phyloP scores from a whole-genome alignment of 2,329 filamentous ascomycete genomes.

The Hypoxylon sp. region DNA sequence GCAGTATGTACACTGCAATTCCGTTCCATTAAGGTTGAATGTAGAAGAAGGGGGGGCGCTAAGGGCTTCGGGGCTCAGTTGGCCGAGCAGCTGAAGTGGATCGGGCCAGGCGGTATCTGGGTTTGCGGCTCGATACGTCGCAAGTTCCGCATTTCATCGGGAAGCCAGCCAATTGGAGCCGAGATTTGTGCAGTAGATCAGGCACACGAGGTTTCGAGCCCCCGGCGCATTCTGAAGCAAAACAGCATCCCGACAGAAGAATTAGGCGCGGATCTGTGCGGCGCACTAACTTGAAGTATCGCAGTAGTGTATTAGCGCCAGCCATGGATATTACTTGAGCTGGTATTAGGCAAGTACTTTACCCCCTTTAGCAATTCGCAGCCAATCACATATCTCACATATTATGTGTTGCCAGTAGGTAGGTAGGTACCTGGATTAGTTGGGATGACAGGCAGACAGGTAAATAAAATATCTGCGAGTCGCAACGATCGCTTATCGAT shows the following conservation, averaged over 20 bases:
- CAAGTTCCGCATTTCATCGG: conserved; percentile 44
- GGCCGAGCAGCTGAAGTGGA: conserved; percentile 33
- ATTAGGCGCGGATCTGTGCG: conserved; percentile 44
- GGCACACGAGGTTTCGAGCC: conserved; percentile 56
- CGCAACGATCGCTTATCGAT: conserved; percentile 25
- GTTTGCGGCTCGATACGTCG: conserved; percentile 55
- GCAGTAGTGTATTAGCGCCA: conserved; percentile 23
- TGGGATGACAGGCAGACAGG: conserved; percentile 25
- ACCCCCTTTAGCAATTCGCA: conserved; percentile 3
- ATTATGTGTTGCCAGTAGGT: conserved; percentile 6
- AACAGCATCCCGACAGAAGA: conserved; percentile 49
- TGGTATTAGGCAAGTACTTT: conserved; percentile 15
- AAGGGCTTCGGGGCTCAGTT: conserved; percentile 35
- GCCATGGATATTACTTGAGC: conserved; percentile 25
- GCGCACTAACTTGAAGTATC: conserved; percentile 13
- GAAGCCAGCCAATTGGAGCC: conserved; percentile 44
- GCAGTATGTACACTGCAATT: not conserved
- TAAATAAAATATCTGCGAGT: not conserved
- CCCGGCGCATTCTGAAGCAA: conserved; percentile 55
- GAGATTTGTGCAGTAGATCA: conserved; percentile 45
- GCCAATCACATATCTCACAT: conserved; percentile 24
- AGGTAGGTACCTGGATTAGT: too few species aligned
- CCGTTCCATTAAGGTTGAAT: conserved; percentile 31
- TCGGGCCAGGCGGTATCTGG: conserved; percentile 25
- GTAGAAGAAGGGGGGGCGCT: conserved; percentile 33